Conservation (phyloP, 768 basidiomycete genomes). For the Hebeloma cylindrosporum region DNA sequence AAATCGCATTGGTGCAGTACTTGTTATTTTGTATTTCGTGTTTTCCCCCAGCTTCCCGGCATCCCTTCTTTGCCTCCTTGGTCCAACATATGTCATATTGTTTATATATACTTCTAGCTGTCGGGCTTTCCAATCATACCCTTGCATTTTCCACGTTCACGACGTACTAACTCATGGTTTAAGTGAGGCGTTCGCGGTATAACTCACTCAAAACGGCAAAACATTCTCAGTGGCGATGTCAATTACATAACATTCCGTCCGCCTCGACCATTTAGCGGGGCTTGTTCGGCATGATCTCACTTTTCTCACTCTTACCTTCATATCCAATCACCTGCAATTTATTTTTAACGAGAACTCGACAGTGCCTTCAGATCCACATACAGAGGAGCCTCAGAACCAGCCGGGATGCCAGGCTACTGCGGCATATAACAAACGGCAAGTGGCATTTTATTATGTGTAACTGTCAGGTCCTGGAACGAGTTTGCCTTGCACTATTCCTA, state of each 20-base stretch:
- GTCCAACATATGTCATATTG: slow-evolving; percentile 19
- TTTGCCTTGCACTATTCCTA: background rate
- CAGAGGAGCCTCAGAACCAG: too few relatives aligned
- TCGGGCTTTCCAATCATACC: slow-evolving; percentile 11
- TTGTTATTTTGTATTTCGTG: slow-evolving; percentile 22
- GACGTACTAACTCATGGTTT: too few relatives aligned
- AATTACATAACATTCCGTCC: too few relatives aligned
- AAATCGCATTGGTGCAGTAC: slow-evolving; percentile 19
- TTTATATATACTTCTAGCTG: slow-evolving; percentile 22
- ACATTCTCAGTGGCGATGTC: too few relatives aligned
- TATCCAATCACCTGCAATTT: slow-evolving; percentile 6
- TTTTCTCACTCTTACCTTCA: too few relatives aligned
- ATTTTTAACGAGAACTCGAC: slow-evolving; percentile 11
- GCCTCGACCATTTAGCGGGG: too few relatives aligned
- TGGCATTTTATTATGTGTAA: too few relatives aligned
- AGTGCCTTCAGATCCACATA: too few relatives aligned
- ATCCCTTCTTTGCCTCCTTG: slow-evolving; percentile 14
- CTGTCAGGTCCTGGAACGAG: too few relatives aligned
- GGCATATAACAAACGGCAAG: slow-evolving; percentile 14
- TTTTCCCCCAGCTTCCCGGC: slow-evolving; percentile 12
- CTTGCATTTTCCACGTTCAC: background rate
- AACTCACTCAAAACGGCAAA: too few relatives aligned
- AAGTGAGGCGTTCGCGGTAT: too few relatives aligned
- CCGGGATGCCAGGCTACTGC: slow-evolving; percentile 17
- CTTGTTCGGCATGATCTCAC: too few relatives aligned